Evolutionary conservation across 352 stramenopile genomes (phyloP), one percentile per base, ranked within the genome.

Genomic region (Phytophthora agathidicida): DNA sequence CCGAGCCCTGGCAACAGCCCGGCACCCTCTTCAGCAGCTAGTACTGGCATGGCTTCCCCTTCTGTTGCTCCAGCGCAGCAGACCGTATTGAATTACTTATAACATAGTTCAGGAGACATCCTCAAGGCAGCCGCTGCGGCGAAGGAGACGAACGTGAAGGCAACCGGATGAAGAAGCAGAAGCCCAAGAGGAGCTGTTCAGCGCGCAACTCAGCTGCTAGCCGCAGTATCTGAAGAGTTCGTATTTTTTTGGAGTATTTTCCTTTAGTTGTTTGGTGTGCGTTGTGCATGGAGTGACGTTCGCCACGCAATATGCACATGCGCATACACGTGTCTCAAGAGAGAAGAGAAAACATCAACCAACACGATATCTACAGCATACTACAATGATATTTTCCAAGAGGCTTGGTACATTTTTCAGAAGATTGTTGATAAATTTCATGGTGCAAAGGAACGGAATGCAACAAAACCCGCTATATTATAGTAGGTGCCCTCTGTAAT

Each of bases 1-100:
- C 75, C 61, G 41, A 80, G 60, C 37, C 58, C 55, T 47, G 55
- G 46, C 32, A 62, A 61, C 50, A 73, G 57, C 30, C 60, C 66
- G 3, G 56, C 42, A 17, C 52, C 52, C 1, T 67, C 51, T 36
- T 64, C 55, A 20, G 36, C 46, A 42, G 45, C 41, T 5, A 62
- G 38, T 13, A 60, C 51, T 13, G 36, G 44, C 16, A 60, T 53
- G 42, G 44, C 30, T 45, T 68, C 54, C 35, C 46, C 62, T 9
- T 51, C 50, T 17, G 43, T 68, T 16, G 49, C 52, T 13, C 41
- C 52, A 38, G 51, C 54, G 26, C 57, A 72, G 33, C 59, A 75
- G 17, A 32, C 74, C 47, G 57, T 83, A 62, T 73, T 88, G 76
- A 85, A 76, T 71, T 86, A 85, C 71, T 85, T 88, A 83, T 88